A percentile compares a stretch with the other conserved stretches of the same genome.
phyloP scores from a whole-genome alignment of 2,329 filamentous ascomycete species.

The Berkeleyomyces basicola region DNA sequence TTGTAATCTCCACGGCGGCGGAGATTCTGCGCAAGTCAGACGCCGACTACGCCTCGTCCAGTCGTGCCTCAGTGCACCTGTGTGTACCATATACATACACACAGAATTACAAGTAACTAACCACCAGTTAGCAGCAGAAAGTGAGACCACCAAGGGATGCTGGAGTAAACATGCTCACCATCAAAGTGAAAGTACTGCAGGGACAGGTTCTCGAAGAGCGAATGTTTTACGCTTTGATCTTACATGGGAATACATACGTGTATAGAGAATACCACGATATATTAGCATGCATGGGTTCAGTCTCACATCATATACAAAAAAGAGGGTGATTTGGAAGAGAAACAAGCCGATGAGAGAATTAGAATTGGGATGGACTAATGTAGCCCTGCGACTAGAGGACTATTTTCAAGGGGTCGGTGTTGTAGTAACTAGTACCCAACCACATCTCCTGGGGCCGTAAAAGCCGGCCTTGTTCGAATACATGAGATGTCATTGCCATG shows the following conservation, averaged over 20 bases:
- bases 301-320: background rate
- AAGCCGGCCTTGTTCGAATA: too few relatives aligned
- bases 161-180: background rate
- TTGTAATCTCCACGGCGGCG: too few relatives aligned
- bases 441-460: too few relatives aligned
- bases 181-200: background rate
- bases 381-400: background rate
- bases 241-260: background rate
- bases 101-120: background rate
- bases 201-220: background rate
- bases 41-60: too few relatives aligned
- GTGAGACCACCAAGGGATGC: background rate
- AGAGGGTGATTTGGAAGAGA: background rate
- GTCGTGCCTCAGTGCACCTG: too few relatives aligned
- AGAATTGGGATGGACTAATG: background rate
- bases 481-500: too few relatives aligned
- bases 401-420: background rate
- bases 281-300: background rate
- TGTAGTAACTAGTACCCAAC: too few relatives aligned
- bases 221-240: background rate
- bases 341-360: background rate
- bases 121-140: background rate
- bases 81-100: too few relatives aligned
- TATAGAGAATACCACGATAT: background rate
- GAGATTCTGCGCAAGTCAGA: too few relatives aligned